Evolutionary conservation across 495 filamentous ascomycete species (phyloP).

Genomic region (Acidiella bohemica): DNA sequence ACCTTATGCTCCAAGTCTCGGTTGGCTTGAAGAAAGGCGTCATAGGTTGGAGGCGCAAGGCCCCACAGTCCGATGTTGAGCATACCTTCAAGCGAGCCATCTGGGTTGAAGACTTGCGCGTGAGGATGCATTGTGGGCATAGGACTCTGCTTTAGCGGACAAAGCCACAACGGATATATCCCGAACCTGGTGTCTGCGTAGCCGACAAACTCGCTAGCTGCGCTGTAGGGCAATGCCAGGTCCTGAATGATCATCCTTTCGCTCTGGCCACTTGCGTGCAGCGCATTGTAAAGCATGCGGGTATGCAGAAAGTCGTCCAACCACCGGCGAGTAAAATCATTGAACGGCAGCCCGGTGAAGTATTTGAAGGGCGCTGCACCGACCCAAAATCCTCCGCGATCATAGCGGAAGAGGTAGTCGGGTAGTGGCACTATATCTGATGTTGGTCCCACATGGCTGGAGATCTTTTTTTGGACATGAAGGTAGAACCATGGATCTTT

Average conservation of each 20-base stretch:
- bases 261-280: slow-evolving; percentile 39
- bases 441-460: slow-evolving; percentile 11
- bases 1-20: slow-evolving; percentile 51
- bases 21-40: slow-evolving; percentile 43
- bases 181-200: slow-evolving; percentile 33
- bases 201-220: slow-evolving; percentile 36
- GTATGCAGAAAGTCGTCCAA: slow-evolving; percentile 42
- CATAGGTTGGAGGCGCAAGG: slow-evolving; percentile 23
- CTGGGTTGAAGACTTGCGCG: slow-evolving; percentile 14
- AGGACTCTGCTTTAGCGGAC: slow-evolving; percentile 33
- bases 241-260: slow-evolving; percentile 43
- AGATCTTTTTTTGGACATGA: slow-evolving; percentile 28
- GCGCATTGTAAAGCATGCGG: slow-evolving; percentile 42
- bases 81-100: slow-evolving; percentile 24
- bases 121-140: slow-evolving; percentile 30
- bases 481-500: slow-evolving; percentile 49
- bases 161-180: slow-evolving; percentile 48
- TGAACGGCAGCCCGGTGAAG: slow-evolving; percentile 42
- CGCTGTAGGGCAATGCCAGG: slow-evolving; percentile 38
- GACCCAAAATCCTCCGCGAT: slow-evolving; percentile 48
- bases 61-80: slow-evolving; percentile 47
- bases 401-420: slow-evolving; percentile 52
- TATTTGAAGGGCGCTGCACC: slow-evolving; percentile 40
- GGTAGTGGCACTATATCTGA: slow-evolving; percentile 39
- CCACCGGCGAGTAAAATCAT: slow-evolving; percentile 37